phyloP scores from a whole-genome alignment of 169 alveolate species.

The Neospora caninum region DNA sequence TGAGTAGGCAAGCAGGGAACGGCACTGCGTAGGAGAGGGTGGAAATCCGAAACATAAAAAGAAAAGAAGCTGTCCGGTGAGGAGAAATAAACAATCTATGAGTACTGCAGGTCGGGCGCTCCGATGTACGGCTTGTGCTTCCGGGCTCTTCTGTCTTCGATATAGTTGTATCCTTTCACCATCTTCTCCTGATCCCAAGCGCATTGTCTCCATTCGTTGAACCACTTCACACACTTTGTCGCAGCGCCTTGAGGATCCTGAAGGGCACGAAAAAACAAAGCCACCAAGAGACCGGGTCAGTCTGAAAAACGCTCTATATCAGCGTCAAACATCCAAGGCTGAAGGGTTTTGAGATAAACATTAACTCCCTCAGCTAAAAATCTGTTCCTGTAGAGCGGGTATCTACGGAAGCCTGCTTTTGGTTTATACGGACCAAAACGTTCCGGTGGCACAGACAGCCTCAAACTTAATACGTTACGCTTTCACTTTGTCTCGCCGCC shows the following conservation, averaged over 20 bases:
- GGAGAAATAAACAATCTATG: constrained; percentile 63
- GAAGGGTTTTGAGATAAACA: too few relatives aligned
- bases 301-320: background rate
- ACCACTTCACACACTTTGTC: constrained; percentile 88
- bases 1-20: too few relatives aligned
- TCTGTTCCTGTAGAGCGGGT: too few relatives aligned
- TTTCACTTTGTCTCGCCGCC: too few relatives aligned
- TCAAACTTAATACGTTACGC: too few relatives aligned
- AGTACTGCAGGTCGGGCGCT: constrained; percentile 86
- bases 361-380: too few relatives aligned
- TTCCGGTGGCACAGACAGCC: too few relatives aligned
- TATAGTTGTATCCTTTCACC: constrained; percentile 80
- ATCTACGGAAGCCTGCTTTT: too few relatives aligned
- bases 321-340: too few relatives aligned
- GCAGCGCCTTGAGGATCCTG: constrained; percentile 82
- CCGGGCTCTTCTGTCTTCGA: constrained; percentile 80
- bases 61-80: background rate
- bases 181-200: constrained; percentile 89
- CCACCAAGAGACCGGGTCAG: background rate
- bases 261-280: background rate
- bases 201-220: constrained; percentile 88
- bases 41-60: too few relatives aligned
- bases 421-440: too few relatives aligned
- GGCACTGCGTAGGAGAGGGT: too few relatives aligned
- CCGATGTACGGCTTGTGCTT: constrained; percentile 89